Conservation (phyloP, 2,329 filamentous ascomycete species). For the Catunica adiposa region DNA sequence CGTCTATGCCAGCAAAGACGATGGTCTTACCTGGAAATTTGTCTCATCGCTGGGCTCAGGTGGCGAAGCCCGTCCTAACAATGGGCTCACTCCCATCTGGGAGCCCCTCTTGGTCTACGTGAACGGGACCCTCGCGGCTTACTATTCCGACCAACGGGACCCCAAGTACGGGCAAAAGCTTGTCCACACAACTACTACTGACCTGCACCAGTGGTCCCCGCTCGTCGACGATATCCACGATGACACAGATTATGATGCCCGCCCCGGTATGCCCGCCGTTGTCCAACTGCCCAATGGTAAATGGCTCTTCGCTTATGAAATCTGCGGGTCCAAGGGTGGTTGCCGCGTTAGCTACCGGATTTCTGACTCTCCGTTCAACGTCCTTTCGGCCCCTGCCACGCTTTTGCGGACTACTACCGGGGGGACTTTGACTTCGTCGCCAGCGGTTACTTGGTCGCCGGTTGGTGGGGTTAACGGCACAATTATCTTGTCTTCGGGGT, state of each 20-base stretch:
- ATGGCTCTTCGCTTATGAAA: conserved; percentile 51
- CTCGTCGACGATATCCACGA: conserved; percentile 46
- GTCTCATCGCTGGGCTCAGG: conserved; percentile 48
- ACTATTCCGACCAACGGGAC: conserved; percentile 57
- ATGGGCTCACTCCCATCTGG: conserved; percentile 54
- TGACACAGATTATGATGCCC: conserved; percentile 35
- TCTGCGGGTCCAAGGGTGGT: conserved; percentile 30
- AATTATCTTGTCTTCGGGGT: conserved; percentile 26
- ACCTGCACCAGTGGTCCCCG: conserved; percentile 42
- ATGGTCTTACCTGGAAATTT: conserved; percentile 48
- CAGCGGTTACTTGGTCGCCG: conserved; percentile 29
- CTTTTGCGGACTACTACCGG: conserved; percentile 21
- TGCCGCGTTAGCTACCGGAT: conserved; percentile 32
- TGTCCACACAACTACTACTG: conserved; percentile 43
- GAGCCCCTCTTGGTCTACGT: conserved; percentile 50
- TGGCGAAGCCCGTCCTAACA: conserved; percentile 43
- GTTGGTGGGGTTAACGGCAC: conserved; percentile 30
- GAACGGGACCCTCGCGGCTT: conserved; percentile 43
- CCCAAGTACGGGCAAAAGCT: conserved; percentile 51
- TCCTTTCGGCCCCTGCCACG: conserved; percentile 22
- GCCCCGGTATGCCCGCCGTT: conserved; percentile 53
- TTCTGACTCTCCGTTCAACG: conserved; percentile 22
- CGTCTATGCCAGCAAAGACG: conserved; percentile 47
- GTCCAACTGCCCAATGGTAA: conserved; percentile 39
- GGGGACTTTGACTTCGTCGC: conserved; percentile 22